Evolutionary conservation across 2,329 filamentous ascomycete species (phyloP).

Genomic region (Penicillium oxalicum): DNA sequence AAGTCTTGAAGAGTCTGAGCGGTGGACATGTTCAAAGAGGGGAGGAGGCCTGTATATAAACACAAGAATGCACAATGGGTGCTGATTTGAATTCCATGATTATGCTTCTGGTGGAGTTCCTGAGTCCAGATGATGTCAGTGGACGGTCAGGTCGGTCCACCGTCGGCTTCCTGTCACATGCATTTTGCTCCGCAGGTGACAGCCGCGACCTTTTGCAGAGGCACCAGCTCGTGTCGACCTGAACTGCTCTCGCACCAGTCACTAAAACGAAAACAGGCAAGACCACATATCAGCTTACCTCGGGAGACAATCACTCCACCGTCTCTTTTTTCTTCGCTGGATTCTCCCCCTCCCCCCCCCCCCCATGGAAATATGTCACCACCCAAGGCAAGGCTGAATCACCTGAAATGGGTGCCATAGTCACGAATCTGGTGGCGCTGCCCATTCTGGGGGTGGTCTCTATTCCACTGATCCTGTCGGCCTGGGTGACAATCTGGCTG

Average conservation of each 20-base stretch:
- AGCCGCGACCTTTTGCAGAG: too few species aligned
- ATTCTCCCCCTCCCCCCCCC: too few species aligned
- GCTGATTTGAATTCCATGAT: not conserved
- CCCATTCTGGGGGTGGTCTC: slow-evolving; percentile 60
- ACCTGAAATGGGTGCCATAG: slow-evolving; percentile 25
- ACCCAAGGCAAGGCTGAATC: not conserved
- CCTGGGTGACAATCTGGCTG: slow-evolving; percentile 57
- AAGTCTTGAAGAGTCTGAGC: not conserved
- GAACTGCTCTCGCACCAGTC: too few species aligned
- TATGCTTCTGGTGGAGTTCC: too few species aligned
- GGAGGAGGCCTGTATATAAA: not conserved
- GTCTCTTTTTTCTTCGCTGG: too few species aligned
- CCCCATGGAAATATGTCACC: too few species aligned
- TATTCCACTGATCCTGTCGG: slow-evolving; percentile 58
- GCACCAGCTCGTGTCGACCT: too few species aligned
- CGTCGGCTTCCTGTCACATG: slow-evolving; percentile 14
- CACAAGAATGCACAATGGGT: not conserved
- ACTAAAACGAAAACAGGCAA: too few species aligned
- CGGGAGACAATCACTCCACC: too few species aligned
- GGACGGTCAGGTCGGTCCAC: not conserved
- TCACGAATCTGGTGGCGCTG: slow-evolving; percentile 45
- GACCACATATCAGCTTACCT: too few species aligned
- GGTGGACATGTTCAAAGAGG: slow-evolving; percentile 10
- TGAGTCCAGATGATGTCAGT: slow-evolving; percentile 13
- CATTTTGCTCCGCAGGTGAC: slow-evolving; percentile 14